phyloP scores from a whole-genome alignment of 2,329 filamentous ascomycete species.

The Dichotomopilus funicola region DNA sequence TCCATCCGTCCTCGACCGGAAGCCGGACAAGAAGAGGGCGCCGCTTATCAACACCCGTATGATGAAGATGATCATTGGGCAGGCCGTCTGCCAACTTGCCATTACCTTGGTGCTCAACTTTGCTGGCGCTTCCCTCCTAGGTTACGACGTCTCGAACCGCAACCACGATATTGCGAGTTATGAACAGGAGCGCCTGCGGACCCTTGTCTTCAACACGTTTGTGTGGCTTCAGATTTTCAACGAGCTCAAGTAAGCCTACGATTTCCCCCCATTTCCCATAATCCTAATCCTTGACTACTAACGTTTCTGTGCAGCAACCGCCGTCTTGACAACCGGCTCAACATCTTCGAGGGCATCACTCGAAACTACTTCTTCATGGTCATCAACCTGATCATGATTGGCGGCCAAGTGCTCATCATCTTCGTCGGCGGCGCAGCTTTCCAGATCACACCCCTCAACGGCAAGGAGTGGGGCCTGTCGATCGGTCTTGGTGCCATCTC shows the following conservation, averaged over 20 bases:
- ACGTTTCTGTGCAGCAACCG: constrained; percentile 49
- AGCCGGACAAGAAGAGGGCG: constrained; percentile 67
- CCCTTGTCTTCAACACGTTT: constrained; percentile 75
- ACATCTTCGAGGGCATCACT: constrained; percentile 76
- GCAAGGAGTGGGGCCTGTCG: constrained; percentile 75
- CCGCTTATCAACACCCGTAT: constrained; percentile 68
- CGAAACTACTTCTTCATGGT: constrained; percentile 75
- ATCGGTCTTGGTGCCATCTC: constrained; percentile 70
- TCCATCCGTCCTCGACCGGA: constrained; percentile 41
- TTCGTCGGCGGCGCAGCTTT: constrained; percentile 75
- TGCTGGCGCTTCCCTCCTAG: constrained; percentile 54
- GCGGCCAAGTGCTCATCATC: constrained; percentile 76
- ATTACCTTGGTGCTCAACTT: constrained; percentile 65
- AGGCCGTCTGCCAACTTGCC: constrained; percentile 68
- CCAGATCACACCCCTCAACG: constrained; percentile 55
- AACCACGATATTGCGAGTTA: constrained; percentile 20
- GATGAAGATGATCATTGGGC: constrained; percentile 87
- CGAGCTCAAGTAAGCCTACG: neutral
- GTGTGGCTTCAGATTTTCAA: constrained; percentile 90
- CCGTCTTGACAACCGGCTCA: constrained; percentile 78
- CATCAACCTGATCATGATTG: constrained; percentile 77
- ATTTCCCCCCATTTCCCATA: neutral
- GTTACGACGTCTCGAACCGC: constrained; percentile 39
- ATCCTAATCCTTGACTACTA: constrained; percentile 15
- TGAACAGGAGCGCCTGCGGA: constrained; percentile 50